A percentile compares a stretch with the other conserved stretches of the same genome.
These are phyloP conservation scores for Barnettozyma vustinii DNA, from an alignment of 805 yeast species.

Conservation along the genomic window DNA sequence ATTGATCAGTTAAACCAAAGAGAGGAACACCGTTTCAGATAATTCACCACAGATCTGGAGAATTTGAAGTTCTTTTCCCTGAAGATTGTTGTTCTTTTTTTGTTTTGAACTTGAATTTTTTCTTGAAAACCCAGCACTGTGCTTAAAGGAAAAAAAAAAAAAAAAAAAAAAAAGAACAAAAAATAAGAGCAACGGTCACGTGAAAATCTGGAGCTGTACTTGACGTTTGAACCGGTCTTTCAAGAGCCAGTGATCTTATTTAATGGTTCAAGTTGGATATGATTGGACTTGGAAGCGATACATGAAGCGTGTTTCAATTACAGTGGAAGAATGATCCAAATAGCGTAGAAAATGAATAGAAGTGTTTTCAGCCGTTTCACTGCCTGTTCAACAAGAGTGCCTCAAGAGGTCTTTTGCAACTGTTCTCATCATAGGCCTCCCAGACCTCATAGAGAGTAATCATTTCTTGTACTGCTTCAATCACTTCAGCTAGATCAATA, in stretches of 20 bases:
- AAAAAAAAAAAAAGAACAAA: no score
- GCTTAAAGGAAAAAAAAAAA: no score
- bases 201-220: background rate
- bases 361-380: background rate
- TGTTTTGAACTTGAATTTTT: no score
- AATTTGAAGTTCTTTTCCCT: no score
- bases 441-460: constrained; percentile 77
- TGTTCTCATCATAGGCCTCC: constrained; percentile 72
- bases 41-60: background rate
- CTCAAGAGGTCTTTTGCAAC: constrained; percentile 23
- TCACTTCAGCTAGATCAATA: constrained; percentile 69
- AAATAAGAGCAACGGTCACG: background rate
- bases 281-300: background rate
- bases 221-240: background rate
- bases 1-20: background rate
- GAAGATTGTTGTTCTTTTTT: background rate
- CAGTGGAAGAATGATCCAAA: no score
- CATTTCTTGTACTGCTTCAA: constrained; percentile 80
- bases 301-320: background rate
- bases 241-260: background rate
- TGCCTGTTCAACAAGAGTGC: constrained; percentile 18
- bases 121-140: background rate
- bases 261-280: background rate
- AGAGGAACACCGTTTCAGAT: background rate
- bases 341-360: background rate